Evolutionary conservation across 176 grass and related monocot genomes (phyloP).

Genomic region (maize (Zea mays)): Zm-B73-REFERENCE-NAM-5.0 NC_050100.1:47919001-47919500

Average conservation of each 20-base stretch:
- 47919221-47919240: constrained; percentile 41
- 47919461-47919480: constrained; percentile 27
- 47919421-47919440: constrained; percentile 11
- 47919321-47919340: constrained; percentile 54
- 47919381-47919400: constrained; percentile 58
- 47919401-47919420: constrained; percentile 48
- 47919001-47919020: constrained; percentile 73
- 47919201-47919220: constrained; percentile 8
- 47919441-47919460: constrained; percentile 16
- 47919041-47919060: constrained; percentile 45
- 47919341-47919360: constrained; percentile 39
- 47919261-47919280: constrained; percentile 37
- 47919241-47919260: constrained; percentile 53
- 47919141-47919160: constrained; percentile 40
- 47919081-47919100: constrained; percentile 43
- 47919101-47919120: constrained; percentile 40
- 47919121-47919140: constrained; percentile 33
- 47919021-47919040: constrained; percentile 42
- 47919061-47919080: constrained; percentile 41
- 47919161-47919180: constrained; percentile 18
- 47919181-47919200: constrained; percentile 24
- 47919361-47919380: constrained; percentile 26
- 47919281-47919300: constrained; percentile 8
- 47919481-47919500: constrained; percentile 3
- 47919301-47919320: constrained; percentile 36